Base-by-base conservation (phyloP, 1,139 yeast species). In the Suhomyces chickasaworum region DNA sequence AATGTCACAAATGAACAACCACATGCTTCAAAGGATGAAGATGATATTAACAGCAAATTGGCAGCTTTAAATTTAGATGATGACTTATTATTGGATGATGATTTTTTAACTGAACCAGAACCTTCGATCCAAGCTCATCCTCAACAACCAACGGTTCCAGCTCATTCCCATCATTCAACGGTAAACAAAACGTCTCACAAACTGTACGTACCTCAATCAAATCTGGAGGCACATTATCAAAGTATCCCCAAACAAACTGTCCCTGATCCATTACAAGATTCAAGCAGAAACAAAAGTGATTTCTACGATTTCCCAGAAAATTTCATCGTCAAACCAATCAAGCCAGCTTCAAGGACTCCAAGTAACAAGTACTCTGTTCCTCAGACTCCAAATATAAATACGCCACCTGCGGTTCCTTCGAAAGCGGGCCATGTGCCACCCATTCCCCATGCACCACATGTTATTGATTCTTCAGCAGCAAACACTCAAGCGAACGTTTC, bases 261-360 rank as follows among this genome's bases (percentile, higher is more conserved):
- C 12, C 33, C 36, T 15, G 29, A 35, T 17, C 39, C 39, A 22
- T 31, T 39, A 4, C 32, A 32, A 17, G 32, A 37, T n/a, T 21
- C 31, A 2, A 15, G 10, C 15, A 17, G 20, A 60, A 77, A 77
- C 57, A 83, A 81, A 56, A 78, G 84, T 15, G 89, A 84, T 65
- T 89, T 89, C 1, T 89, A 87, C 59, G 96, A 89, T 60, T 83
- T 89, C 55, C 96, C 96, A 1, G 69, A 77, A 33, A 83, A 76
- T 44, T 65, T 88, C 42, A 68, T 87, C 22, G 71, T 77, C 1
- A 72, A 70, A 31, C 63, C 59, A 23, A 53, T 64, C 3, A 69
- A 60, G 45, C 75, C 76, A 2, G 74, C 74, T 3, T 58, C 69
- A 3, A 60, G 76, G 47, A 52, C 60, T 17, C 39, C 53, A 13